Conservation (phyloP, 2,329 filamentous ascomycete genomes). For the Alternaria panax region DNA sequence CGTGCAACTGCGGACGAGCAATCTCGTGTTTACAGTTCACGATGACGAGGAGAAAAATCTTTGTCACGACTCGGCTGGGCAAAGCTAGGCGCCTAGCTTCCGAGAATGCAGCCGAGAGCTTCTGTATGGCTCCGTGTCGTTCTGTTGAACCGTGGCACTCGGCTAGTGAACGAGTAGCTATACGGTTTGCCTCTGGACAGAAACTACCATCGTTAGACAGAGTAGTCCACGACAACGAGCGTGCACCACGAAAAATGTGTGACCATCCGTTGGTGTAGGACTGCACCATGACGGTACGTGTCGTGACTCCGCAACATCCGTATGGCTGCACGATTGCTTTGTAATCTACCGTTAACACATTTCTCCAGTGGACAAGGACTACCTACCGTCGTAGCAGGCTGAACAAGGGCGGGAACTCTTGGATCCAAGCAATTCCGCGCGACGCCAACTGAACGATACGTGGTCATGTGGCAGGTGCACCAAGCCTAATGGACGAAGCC, state of each 20-base stretch:
- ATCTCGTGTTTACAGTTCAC: slow-evolving; percentile 12
- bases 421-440: slow-evolving; percentile 31
- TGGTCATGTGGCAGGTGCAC: slow-evolving; percentile 9
- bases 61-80: slow-evolving; percentile 27
- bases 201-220: background rate
- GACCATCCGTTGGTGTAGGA: background rate
- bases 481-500: slow-evolving; percentile 6
- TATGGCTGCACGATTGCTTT: background rate
- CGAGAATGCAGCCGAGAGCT: slow-evolving; percentile 24
- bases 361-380: background rate
- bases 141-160: slow-evolving; percentile 14
- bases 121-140: slow-evolving; percentile 17
- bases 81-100: slow-evolving; percentile 22
- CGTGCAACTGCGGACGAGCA: background rate
- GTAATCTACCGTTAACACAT: background rate
- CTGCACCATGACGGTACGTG: background rate
- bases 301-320: background rate
- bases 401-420: slow-evolving; percentile 29
- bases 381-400: background rate
- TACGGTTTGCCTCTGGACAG: background rate
- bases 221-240: slow-evolving; percentile 5
- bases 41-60: slow-evolving; percentile 27
- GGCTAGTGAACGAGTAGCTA: background rate
- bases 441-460: slow-evolving; percentile 9
- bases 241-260: background rate